These are phyloP conservation scores for Pseudocercospora macadamiae DNA, from an alignment of 2,329 filamentous ascomycete genomes.

Conservation along the genomic window DNA sequence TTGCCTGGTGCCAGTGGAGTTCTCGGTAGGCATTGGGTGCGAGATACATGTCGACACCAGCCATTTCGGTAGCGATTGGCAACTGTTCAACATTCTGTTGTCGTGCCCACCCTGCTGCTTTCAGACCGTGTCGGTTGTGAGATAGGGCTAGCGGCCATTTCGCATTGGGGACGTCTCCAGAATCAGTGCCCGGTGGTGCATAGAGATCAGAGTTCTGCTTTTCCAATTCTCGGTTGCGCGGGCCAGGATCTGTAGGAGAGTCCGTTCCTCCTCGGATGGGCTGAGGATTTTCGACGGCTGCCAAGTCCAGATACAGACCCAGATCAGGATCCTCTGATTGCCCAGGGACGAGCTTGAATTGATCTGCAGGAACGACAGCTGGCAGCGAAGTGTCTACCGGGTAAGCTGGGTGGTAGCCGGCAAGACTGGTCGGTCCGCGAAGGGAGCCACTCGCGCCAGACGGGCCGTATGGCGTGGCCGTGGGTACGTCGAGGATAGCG, in stretches of 20 bases:
- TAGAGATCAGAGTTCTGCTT: slow-evolving; percentile 45
- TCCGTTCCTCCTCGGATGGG: slow-evolving; percentile 43
- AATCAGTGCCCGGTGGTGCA: slow-evolving; percentile 44
- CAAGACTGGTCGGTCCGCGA: slow-evolving; percentile 38
- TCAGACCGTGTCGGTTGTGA: slow-evolving; percentile 45
- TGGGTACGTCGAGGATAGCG: slow-evolving; percentile 16
- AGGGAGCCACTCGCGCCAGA: slow-evolving; percentile 41
- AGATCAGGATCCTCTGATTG: slow-evolving; percentile 43
- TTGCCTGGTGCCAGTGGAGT: slow-evolving; percentile 40
- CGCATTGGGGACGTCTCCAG: slow-evolving; percentile 43
- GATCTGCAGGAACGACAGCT: slow-evolving; percentile 38
- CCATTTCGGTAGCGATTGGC: slow-evolving; percentile 46
- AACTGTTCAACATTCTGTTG: slow-evolving; percentile 45
- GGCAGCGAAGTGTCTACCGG: slow-evolving; percentile 36
- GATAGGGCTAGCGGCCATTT: slow-evolving; percentile 47
- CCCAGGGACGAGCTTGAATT: slow-evolving; percentile 42
- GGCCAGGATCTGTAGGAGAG: slow-evolving; percentile 45
- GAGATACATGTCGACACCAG: slow-evolving; percentile 47
- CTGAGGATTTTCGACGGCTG: slow-evolving; percentile 45
- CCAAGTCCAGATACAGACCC: slow-evolving; percentile 45
- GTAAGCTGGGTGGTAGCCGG: slow-evolving; percentile 40
- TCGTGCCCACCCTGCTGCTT: slow-evolving; percentile 45
- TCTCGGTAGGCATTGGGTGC: slow-evolving; percentile 39
- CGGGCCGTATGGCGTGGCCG: slow-evolving; percentile 30
- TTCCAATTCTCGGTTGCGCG: slow-evolving; percentile 41